These are phyloP conservation scores for Physaria fendleri DNA, from an alignment of 345 rosid genomes.

Conservation along the genomic window DNA sequence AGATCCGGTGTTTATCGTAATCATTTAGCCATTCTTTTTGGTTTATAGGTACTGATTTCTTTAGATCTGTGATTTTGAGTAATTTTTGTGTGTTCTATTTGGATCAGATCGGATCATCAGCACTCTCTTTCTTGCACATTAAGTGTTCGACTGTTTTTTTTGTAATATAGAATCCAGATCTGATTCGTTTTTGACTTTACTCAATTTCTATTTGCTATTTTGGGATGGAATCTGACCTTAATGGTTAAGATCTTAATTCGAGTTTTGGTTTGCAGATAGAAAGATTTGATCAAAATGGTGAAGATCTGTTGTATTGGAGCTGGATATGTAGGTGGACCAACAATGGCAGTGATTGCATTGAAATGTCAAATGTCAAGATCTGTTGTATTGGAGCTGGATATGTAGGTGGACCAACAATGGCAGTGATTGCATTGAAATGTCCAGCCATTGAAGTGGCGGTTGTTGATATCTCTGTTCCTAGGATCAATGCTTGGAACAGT, in stretches of 20 bases:
- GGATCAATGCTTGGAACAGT: conserved; percentile 88
- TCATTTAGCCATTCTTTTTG: not conserved
- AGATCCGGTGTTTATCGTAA: not conserved
- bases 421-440: too few species aligned
- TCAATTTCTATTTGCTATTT: not conserved
- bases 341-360: conserved; percentile 91
- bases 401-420: too few species aligned
- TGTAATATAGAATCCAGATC: conserved; percentile 5
- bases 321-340: conserved; percentile 94
- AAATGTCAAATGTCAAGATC: too few species aligned
- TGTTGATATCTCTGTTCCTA: conserved; percentile 72
- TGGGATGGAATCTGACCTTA: not conserved
- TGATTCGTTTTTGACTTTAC: not conserved
- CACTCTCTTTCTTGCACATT: not conserved
- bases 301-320: conserved; percentile 98
- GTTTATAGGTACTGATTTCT: not conserved
- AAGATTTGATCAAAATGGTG: conserved; percentile 52
- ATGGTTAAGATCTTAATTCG: not conserved
- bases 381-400: too few species aligned
- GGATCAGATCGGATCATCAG: not conserved
- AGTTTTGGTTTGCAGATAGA: not conserved
- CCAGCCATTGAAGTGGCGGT: conserved; percentile 78
- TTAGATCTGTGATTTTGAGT: not conserved
- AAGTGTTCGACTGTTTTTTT: not conserved
- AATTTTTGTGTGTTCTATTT: not conserved